Evolutionary conservation across 2,329 filamentous ascomycete species (phyloP), one percentile per base, ranked within the genome.

Genomic region (Xylariomycetidae sp.): DNA sequence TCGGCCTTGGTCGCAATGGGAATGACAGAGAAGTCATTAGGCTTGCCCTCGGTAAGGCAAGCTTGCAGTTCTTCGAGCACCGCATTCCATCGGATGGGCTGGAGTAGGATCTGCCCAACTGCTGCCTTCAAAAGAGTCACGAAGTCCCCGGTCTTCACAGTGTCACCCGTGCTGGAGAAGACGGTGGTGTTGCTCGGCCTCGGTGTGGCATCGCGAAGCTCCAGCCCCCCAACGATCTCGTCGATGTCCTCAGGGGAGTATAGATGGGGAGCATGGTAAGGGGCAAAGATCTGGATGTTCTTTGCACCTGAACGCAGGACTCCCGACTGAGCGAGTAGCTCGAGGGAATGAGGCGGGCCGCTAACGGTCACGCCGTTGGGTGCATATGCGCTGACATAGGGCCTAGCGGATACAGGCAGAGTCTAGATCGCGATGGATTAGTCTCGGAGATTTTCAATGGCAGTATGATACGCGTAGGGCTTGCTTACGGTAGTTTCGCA

Each of bases 271-370:
- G 25, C 25, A 13, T 26, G 25, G 13, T 14, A 26, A 7, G 13
- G 25, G 10, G 10, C 25, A 13, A 9, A 26, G 13, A 26, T n/a
- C 25, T 8, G 25, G 25, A 6, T 12, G 13, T 13, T 8, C 13
- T 8, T 9, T 14, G 7, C 10, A 26, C 13, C 15, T 26, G 25
- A 8, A 7, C 25, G 9, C 13, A 7, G 25, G 15, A 26, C 8
- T 9, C 7, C 7, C 7, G 25, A 26, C 10, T 26, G 25, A 6
- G 6, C 13, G 6, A 26, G 25, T 14, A 7, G 7, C 25, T 9
- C 25, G 13, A n/a, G n/a, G n/a, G n/a, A n/a, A n/a, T n/a, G n/a
- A n/a, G 39, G 31, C 5, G 38, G 33, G n/a, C 34, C 40, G 31
- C 35, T 35, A 13, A 31, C 32, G 25, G 32, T 38, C 28, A 34